Percentiles rank a stretch among this genome's conserved stretches.
Evolutionary conservation across 495 filamentous ascomycete genomes (phyloP).

Genomic region (Glarea lozoyensis): DNA sequence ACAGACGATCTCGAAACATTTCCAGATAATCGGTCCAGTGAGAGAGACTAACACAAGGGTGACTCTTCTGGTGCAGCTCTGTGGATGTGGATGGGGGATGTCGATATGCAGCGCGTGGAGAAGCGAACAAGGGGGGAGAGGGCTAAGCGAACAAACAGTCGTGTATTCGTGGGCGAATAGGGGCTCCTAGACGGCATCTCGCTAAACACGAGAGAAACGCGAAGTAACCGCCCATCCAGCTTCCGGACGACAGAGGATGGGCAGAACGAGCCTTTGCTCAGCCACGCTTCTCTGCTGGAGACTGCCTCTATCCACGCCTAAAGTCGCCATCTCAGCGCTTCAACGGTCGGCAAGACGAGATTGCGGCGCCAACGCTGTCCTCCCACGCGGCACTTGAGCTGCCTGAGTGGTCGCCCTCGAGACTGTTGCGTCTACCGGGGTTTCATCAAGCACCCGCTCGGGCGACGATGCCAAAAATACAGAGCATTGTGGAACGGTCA

Average conservation of each 20-base stretch:
- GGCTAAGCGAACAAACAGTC: constrained; percentile 7
- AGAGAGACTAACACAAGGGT: constrained; percentile 8
- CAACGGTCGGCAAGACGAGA: constrained; percentile 18
- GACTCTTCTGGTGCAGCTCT: constrained; percentile 6
- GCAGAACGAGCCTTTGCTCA: background rate
- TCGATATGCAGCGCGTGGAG: constrained; percentile 19
- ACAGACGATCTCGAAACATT: constrained; percentile 17
- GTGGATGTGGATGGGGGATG: constrained; percentile 8
- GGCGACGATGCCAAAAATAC: constrained; percentile 8
- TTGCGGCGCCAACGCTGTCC: constrained; percentile 15
- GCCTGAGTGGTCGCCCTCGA: background rate
- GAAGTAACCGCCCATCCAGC: constrained; percentile 9
- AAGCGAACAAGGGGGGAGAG: background rate
- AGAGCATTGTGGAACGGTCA: background rate
- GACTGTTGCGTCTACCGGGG: constrained; percentile 11
- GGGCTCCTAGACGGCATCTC: background rate
- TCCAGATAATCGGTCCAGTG: constrained; percentile 9
- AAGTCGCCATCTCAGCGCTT: constrained; percentile 4
- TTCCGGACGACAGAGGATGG: background rate
- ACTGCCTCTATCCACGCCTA: background rate
- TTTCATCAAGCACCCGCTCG: constrained; percentile 17
- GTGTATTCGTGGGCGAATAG: constrained; percentile 15
- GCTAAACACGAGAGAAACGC: constrained; percentile 16
- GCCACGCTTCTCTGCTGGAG: background rate
- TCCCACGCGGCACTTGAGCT: constrained; percentile 16